phyloP scores from a whole-genome alignment of 2,329 filamentous ascomycete genomes.

The Ophiostoma ulmi region DNA sequence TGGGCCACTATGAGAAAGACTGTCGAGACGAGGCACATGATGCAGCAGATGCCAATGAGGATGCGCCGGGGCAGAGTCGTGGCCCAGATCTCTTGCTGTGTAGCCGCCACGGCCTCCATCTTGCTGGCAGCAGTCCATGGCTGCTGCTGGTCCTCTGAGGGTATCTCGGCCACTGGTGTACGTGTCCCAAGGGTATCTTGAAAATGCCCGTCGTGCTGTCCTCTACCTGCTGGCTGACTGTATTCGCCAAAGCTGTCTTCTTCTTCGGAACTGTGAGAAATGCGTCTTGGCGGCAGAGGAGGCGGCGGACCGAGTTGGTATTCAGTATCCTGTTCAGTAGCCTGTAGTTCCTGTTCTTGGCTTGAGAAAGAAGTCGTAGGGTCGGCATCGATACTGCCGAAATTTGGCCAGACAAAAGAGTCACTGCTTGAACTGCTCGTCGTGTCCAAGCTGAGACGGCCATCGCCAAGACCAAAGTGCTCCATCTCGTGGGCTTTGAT shows the following conservation, averaged over 20 bases:
- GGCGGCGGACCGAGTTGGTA: not conserved
- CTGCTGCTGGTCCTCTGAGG: not conserved
- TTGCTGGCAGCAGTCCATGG: not conserved
- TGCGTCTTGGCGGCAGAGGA: not conserved
- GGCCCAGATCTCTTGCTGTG: not conserved
- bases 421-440: not conserved
- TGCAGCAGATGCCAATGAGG: slow-evolving; percentile 59
- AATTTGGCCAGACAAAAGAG: slow-evolving; percentile 7
- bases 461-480: not conserved
- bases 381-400: not conserved
- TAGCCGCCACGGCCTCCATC: not conserved
- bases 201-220: not conserved
- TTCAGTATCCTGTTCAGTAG: not conserved
- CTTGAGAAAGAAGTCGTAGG: not conserved
- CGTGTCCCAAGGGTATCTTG: not conserved
- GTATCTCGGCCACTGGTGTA: too few species aligned
- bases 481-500: not conserved
- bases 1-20: slow-evolving; percentile 66
- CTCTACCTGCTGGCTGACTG: not conserved
- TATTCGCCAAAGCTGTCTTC: not conserved
- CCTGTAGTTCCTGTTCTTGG: not conserved
- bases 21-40: slow-evolving; percentile 68
- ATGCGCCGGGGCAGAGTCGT: slow-evolving; percentile 40
- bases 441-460: not conserved
- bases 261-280: not conserved